phyloP scores from a whole-genome alignment of 2,329 filamentous ascomycete genomes.

The Fusarium veterinarium region DNA sequence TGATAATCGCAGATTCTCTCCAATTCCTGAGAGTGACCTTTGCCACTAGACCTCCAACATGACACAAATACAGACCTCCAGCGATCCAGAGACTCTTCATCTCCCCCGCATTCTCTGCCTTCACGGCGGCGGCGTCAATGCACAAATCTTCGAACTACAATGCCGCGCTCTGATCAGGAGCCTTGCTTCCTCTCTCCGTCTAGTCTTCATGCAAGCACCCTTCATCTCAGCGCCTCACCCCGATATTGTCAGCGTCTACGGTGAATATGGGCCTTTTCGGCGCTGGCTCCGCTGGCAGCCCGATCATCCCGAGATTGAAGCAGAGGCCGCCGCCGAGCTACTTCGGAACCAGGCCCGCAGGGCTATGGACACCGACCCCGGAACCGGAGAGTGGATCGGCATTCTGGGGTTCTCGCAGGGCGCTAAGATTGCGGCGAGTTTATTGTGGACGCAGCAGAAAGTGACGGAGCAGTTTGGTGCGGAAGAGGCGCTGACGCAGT shows the following conservation, averaged over 20 bases:
- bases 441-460: conserved; percentile 72
- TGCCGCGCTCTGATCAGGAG: conserved; percentile 64
- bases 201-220: conserved; percentile 79
- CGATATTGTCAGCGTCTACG: conserved; percentile 73
- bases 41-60: conserved; percentile 1
- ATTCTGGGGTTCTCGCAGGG: conserved; percentile 76
- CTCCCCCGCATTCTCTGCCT: conserved; percentile 80
- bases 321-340: conserved; percentile 53
- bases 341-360: conserved; percentile 53
- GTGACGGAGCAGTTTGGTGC: conserved; percentile 52
- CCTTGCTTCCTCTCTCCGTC: conserved; percentile 70
- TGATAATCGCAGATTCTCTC: background rate
- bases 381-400: conserved; percentile 68
- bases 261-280: conserved; percentile 72
- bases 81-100: conserved; percentile 27
- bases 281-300: conserved; percentile 71
- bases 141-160: conserved; percentile 75
- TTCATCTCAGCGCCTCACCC: conserved; percentile 71
- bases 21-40: background rate
- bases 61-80: conserved; percentile 33
- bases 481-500: conserved; percentile 37
- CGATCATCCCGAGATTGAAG: conserved; percentile 65
- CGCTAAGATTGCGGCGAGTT: conserved; percentile 68
- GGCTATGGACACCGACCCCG: conserved; percentile 66
- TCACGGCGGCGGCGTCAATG: conserved; percentile 82